phyloP scores from a whole-genome alignment of 1,284 basidiomycete species.

The Leccinum huronense region DNA sequence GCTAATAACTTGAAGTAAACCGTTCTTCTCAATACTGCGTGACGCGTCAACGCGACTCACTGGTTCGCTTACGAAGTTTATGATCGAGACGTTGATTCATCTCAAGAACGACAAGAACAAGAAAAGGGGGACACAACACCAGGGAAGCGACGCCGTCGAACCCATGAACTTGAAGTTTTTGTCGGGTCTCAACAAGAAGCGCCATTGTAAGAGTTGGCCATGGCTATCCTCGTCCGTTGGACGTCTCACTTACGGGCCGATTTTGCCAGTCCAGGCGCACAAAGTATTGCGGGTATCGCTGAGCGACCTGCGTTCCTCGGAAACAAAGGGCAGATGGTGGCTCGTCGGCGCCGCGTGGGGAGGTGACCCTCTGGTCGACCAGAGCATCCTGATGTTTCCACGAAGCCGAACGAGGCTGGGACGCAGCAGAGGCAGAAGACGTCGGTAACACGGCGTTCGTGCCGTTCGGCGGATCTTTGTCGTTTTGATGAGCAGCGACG shows the following conservation, averaged over 20 bases:
- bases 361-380: conserved; percentile 82
- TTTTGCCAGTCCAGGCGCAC: conserved; percentile 65
- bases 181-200: conserved; percentile 69
- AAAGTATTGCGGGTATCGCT: conserved; percentile 84
- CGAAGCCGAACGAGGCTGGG: conserved; percentile 23
- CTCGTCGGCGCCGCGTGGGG: conserved; percentile 95
- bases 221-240: background rate
- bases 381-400: conserved; percentile 40
- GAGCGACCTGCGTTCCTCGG: conserved; percentile 81
- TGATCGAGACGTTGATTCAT: conserved; percentile 88
- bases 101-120: conserved; percentile 90
- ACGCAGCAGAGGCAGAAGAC: conserved; percentile 21
- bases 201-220: conserved; percentile 51
- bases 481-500: conserved; percentile 91
- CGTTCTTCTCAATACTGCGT: background rate
- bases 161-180: conserved; percentile 81
- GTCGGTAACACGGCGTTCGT: conserved; percentile 55
- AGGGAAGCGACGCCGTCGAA: conserved; percentile 72
- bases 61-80: conserved; percentile 84
- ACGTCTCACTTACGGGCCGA: background rate
- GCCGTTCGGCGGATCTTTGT: conserved; percentile 93
- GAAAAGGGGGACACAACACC: conserved; percentile 54
- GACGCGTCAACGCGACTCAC: conserved; percentile 5
- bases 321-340: conserved; percentile 98
- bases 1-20: conserved; percentile 58